Evolutionary conservation across 306 rosid genomes (phyloP), one percentile per base, ranked within the genome.

Genomic region (Vigna unguiculata): DNA sequence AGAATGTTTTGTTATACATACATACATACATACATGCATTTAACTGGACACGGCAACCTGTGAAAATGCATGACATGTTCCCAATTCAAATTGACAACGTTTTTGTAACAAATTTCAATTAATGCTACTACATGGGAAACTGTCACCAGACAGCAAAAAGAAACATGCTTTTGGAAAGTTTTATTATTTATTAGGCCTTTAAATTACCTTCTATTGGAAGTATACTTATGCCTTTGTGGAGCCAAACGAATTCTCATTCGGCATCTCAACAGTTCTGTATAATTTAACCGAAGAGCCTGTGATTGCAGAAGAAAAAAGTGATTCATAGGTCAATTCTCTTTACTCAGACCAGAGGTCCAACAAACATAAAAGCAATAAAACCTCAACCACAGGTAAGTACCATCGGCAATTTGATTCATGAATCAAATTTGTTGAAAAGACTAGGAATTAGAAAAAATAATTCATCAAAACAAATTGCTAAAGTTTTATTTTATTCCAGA

Each of bases 251-350:
- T 32, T 40, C 22, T 78, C 47, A 59, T n/a, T 40, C 59, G 64
- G 43, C 54, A 79, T 80, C 70, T 73, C 48, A 51, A 59, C 12
- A 83, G 48, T 45, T 60, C 75, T 28, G 52, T 74, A 52, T 80
- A 11, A 67, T 78, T 69, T 76, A 83, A 67, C 73, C 20, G 32
- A 67, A 78, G 83, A 51, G 86, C 86, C 86, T 83, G 36, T 32
- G 58, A 34, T 77, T 24, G 57, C 65, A 76, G 46, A 54, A 65
- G 30, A 24, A 76, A 76, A 48, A 30, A 59, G 3, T 34, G 62
- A 38, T 63, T 62, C 40, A 63, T 12, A 63, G 52, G 28, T 43
- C 34, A 81, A 25, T 5, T 2, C 24, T 25, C 58, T 70, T 67
- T 52, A 9, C 20, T 48, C 16, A 41, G 30, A 32, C n/a, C 22